Conservation (phyloP, 2,329 filamentous ascomycete genomes). For the Coniochaeta pulveracea region DNA sequence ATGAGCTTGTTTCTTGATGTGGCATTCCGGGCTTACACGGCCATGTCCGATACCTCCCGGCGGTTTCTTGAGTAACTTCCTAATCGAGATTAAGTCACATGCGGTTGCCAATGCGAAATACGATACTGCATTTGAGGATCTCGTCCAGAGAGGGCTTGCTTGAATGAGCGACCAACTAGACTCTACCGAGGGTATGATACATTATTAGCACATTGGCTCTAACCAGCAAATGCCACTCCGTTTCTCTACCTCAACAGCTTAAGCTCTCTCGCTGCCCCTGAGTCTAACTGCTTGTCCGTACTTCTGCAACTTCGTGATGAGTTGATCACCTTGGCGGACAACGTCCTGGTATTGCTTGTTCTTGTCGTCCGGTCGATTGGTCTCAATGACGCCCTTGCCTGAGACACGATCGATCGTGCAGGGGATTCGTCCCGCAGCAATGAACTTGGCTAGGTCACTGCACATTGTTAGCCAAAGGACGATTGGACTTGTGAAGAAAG, state of each 20-base stretch:
- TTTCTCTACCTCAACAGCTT: conserved; percentile 13
- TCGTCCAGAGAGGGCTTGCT: no score
- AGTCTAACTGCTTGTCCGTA: conserved; percentile 94
- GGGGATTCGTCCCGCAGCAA: conserved; percentile 83
- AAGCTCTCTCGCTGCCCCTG: conserved; percentile 88
- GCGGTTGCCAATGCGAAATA: no score
- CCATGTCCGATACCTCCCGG: no score
- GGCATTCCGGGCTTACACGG: no score
- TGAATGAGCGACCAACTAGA: no score
- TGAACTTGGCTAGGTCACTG: conserved; percentile 93
- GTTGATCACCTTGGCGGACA: conserved; percentile 90
- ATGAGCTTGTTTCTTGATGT: no score
- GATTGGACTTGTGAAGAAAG: not conserved
- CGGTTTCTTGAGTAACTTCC: no score
- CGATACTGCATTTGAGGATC: no score
- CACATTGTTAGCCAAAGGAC: not conserved
- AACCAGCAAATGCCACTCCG: no score
- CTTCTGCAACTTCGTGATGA: conserved; percentile 98
- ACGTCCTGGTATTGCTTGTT: conserved; percentile 99
- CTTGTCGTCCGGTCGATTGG: conserved; percentile 95
- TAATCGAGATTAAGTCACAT: no score
- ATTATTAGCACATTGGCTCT: conserved; percentile 3
- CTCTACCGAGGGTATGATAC: conserved; percentile 5
- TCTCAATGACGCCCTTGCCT: conserved; percentile 94
- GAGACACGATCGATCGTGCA: conserved; percentile 97